Percentiles rank a stretch among this genome's conserved stretches.
Conservation (phyloP, 306 rosid species). For the Cicer bijugum region DNA sequence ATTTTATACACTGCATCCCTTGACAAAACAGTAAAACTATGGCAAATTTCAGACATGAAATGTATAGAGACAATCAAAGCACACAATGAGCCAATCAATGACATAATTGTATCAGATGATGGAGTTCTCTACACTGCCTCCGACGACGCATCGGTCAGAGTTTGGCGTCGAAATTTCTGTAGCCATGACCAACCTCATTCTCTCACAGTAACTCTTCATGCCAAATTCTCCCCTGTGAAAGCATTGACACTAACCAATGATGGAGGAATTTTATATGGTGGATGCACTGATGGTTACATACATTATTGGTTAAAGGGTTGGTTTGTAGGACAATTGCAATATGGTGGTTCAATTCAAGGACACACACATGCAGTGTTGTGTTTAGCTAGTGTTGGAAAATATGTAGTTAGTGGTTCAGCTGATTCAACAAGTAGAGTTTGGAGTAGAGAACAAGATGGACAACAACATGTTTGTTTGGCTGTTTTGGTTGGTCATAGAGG, state of each 20-base stretch:
- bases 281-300: conserved; percentile 89
- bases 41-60: conserved; percentile 85
- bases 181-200: conserved; percentile 74
- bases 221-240: conserved; percentile 79
- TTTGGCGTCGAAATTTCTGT: conserved; percentile 82
- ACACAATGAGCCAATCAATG: conserved; percentile 69
- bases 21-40: conserved; percentile 82
- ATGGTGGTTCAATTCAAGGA: conserved; percentile 90
- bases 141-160: conserved; percentile 77
- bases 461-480: conserved; percentile 71
- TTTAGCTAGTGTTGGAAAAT: conserved; percentile 62
- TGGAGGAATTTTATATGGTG: conserved; percentile 68
- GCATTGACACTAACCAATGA: conserved; percentile 61
- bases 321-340: conserved; percentile 80
- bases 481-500: conserved; percentile 88
- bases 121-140: conserved; percentile 88
- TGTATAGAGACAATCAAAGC: conserved; percentile 91
- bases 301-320: conserved; percentile 89
- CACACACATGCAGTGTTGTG: conserved; percentile 90
- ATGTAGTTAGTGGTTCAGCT: conserved; percentile 82
- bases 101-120: conserved; percentile 62
- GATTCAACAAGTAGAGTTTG: conserved; percentile 85
- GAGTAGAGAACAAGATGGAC: conserved; percentile 64
- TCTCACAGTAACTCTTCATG: conserved; percentile 72
- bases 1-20: conserved; percentile 81